Base-by-base conservation (phyloP, 805 yeast genomes). In the Candida saitoana region DNA sequence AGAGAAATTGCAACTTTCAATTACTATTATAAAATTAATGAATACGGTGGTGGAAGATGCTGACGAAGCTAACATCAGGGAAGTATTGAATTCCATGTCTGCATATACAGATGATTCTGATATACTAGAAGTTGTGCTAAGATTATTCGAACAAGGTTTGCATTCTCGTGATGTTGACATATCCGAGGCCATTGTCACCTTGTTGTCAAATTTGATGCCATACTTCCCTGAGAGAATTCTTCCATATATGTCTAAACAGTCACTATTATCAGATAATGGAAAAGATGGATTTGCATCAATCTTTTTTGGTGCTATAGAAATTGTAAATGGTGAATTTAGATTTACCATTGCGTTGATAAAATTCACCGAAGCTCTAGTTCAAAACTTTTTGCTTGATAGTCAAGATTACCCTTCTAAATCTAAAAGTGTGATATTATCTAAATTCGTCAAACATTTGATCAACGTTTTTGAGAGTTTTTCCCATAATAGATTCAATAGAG, bases 381-480 rank as follows among this genome's bases (percentile, higher is more conserved):
- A 71, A 4, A 78, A 77, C 47, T 71, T 82, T 41, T 50, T 79
- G 11, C 41, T 46, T 5, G 22, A 40, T 22, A 22, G 37, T 31
- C 39, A 48, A 30, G 49, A 43, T 20, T 57, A 58, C 39, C 59
- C 65, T 1, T 47, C 44, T 1, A 57, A 56, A 18, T 52, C 62
- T 4, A 82, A 81, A 54, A 62, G 77, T 4, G 74, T 73, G 6
- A 77, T 85, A 3, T 59, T 89, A 27, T 67, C 74, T 16, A 74
- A 74, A 41, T 62, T 86, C 36, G 65, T 76, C 1, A 57, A 65
- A 3, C 85, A 83, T 57, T 65, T 80, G 31, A 61, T 86, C n/a
- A 76, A 76, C 39, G 76, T 86, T 0, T 87, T 81, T 61, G 96
- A 88, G 52, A 80, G 86, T 49, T 85, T 82, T 49, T 63, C 73